Conservation (phyloP, 768 basidiomycete species). For the Psilocybe sp. region DNA sequence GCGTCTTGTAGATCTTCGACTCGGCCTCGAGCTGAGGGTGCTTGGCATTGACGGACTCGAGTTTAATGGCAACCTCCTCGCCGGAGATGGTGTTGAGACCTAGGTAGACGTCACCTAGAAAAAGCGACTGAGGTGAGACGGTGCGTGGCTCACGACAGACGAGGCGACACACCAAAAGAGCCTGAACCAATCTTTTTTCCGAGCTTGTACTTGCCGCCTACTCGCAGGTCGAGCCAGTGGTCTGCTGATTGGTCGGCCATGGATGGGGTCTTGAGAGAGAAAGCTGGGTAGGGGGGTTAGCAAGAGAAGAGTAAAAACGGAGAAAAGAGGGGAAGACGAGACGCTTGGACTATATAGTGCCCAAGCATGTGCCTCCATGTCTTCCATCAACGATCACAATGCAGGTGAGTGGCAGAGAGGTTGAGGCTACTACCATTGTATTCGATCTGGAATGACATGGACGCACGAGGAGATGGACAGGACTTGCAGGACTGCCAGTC, state of each 20-base stretch:
- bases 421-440: too few relatives aligned
- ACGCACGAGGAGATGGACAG: too few relatives aligned
- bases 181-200: constrained; percentile 99
- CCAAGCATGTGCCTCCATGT: constrained; percentile 40
- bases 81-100: constrained; percentile 99
- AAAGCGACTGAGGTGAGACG: constrained; percentile 7
- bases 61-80: constrained; percentile 99
- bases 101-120: constrained; percentile 93
- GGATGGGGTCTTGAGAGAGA: constrained; percentile 27
- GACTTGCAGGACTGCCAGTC: too few relatives aligned
- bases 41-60: constrained; percentile 99
- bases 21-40: constrained; percentile 97
- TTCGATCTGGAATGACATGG: too few relatives aligned
- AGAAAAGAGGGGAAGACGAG: constrained; percentile 18
- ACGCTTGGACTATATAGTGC: constrained; percentile 32
- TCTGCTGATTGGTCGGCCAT: constrained; percentile 66
- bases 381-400: constrained; percentile 34
- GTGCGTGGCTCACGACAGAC: constrained; percentile 1
- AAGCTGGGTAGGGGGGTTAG: constrained; percentile 17
- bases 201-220: constrained; percentile 94
- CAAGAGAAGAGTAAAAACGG: constrained; percentile 15
- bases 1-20: constrained; percentile 84
- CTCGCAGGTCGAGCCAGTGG: constrained; percentile 79
- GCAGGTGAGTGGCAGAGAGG: constrained; percentile 23
- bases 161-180: constrained; percentile 77